phyloP scores from a whole-genome alignment of 2,329 filamentous ascomycete species.

The Sclerotinia trifoliorum region DNA sequence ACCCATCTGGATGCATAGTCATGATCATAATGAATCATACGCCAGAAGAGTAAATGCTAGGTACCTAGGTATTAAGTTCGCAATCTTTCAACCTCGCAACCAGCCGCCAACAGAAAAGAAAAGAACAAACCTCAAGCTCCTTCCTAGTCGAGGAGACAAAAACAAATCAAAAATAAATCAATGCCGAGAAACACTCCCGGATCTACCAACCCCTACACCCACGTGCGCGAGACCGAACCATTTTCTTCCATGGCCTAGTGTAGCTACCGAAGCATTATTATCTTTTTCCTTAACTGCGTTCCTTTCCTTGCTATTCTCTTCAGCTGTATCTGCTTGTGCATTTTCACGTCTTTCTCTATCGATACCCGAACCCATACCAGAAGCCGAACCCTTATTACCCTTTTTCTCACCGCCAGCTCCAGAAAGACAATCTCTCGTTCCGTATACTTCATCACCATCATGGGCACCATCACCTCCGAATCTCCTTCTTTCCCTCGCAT shows the following conservation, averaged over 20 bases:
- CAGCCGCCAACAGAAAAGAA: not conserved
- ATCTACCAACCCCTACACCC: slow-evolving; percentile 11
- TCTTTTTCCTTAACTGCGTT: not conserved
- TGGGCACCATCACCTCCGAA: slow-evolving; percentile 18
- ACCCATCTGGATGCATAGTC: no score
- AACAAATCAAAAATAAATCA: not conserved
- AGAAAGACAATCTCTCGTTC: not conserved
- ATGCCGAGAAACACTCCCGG: slow-evolving; percentile 3
- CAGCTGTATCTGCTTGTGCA: not conserved
- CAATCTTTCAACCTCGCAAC: not conserved
- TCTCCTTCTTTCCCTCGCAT: slow-evolving; percentile 16
- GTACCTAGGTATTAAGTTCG: no score
- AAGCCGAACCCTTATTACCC: not conserved
- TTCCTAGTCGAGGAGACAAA: not conserved
- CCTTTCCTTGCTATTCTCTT: slow-evolving; percentile 15
- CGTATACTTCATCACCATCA: not conserved
- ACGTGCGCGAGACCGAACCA: slow-evolving; percentile 27
- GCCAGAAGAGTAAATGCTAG: no score
- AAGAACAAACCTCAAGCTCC: no score
- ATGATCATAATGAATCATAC: no score
- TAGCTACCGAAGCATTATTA: not conserved
- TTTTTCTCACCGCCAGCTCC: not conserved
- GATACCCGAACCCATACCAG: not conserved
- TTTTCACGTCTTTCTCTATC: slow-evolving; percentile 21
- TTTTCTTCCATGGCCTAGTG: slow-evolving; percentile 21